phyloP scores from a whole-genome alignment of 73 alveolate species.

The Tetrahymena elliotti region DNA sequence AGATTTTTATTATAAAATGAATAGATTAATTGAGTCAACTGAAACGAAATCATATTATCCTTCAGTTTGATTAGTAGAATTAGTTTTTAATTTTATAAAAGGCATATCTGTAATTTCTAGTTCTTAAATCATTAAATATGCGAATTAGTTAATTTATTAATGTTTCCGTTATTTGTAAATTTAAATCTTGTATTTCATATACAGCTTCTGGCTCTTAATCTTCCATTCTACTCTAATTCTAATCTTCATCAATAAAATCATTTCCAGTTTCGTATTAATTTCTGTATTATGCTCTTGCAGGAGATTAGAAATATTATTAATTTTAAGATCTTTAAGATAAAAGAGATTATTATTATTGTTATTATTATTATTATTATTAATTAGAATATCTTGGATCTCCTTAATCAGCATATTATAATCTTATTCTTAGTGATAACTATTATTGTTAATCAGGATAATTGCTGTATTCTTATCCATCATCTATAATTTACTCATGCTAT shows the following conservation, averaged over 20 bases:
- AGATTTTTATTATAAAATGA: no score
- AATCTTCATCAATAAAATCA: neutral
- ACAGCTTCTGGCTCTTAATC: neutral
- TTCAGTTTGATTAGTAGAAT: neutral
- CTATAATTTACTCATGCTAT: neutral
- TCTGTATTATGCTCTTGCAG: neutral
- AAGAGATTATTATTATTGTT: neutral
- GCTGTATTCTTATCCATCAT: neutral
- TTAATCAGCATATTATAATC: neutral
- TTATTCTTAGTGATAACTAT: neutral
- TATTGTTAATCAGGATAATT: neutral
- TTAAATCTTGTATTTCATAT: neutral
- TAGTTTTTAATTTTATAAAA: neutral
- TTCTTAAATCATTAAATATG: neutral
- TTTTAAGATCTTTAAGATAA: neutral
- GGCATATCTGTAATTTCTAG: neutral
- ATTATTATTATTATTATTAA: neutral
- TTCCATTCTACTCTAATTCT: neutral
- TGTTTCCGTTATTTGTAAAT: neutral
- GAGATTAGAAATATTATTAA: neutral
- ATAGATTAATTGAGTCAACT: no score
- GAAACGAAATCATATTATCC: neutral
- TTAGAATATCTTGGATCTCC: neutral
- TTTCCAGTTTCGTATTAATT: neutral
- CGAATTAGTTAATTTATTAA: neutral